These are phyloP conservation scores for Paramyrothecium roridum DNA, from an alignment of 2,329 filamentous ascomycete species.

Conservation along the genomic window DNA sequence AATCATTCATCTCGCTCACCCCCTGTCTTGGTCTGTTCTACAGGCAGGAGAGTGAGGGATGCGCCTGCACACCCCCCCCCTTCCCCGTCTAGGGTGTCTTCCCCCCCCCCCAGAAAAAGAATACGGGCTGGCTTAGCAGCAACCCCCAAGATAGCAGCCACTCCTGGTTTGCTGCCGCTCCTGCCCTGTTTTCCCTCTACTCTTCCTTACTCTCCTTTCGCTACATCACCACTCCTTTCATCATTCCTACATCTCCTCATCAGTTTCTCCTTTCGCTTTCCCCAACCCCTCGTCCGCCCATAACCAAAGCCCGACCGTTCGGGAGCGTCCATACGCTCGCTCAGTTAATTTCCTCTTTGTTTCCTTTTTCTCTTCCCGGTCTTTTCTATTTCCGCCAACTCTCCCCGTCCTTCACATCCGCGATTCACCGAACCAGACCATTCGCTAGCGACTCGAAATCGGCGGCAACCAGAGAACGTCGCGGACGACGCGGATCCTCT, in stretches of 20 bases:
- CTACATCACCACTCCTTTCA: neutral
- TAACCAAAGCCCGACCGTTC: neutral
- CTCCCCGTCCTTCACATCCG: conserved; percentile 1
- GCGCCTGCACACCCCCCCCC: neutral
- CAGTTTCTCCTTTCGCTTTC: neutral
- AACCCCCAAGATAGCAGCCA: neutral
- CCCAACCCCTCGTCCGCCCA: neutral
- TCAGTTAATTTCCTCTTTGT: conserved; percentile 2
- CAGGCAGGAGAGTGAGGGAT: neutral
- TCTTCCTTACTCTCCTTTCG: neutral
- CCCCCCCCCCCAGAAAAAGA: neutral
- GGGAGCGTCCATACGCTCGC: neutral
- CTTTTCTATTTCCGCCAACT: conserved; percentile 4
- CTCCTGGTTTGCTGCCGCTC: neutral
- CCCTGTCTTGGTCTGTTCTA: neutral
- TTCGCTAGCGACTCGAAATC: neutral
- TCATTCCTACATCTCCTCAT: neutral
- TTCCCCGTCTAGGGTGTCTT: neutral
- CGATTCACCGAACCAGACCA: neutral
- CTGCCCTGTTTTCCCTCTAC: conserved; percentile 1
- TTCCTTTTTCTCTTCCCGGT: conserved; percentile 10
- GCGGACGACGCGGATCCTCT: neutral
- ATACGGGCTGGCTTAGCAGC: neutral
- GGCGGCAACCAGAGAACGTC: neutral
- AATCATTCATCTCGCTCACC: neutral